Conservation (phyloP, 305 asterid species). For the Fraxinus greggii region DNA sequence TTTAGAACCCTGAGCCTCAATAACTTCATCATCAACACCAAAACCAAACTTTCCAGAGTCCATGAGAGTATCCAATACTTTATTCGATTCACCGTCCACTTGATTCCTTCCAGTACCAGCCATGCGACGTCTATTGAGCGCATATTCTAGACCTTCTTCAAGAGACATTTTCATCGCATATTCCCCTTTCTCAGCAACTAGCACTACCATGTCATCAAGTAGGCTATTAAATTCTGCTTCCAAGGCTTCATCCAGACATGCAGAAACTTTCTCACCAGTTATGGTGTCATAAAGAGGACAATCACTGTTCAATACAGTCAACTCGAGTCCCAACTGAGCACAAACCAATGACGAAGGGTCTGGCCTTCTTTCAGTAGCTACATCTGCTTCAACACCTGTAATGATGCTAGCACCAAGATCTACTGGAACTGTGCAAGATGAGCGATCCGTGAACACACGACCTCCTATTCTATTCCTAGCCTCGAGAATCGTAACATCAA, state of each 20-base stretch:
- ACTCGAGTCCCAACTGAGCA: constrained; percentile 93
- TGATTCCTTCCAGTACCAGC: constrained; percentile 33
- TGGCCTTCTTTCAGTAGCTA: constrained; percentile 92
- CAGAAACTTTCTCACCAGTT: constrained; percentile 83
- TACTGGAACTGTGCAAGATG: constrained; percentile 93
- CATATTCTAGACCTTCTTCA: constrained; percentile 88
- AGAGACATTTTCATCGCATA: constrained; percentile 85
- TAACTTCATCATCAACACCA: constrained; percentile 33
- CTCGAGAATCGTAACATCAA: constrained; percentile 82
- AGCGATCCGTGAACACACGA: constrained; percentile 86
- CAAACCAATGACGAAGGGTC: constrained; percentile 96
- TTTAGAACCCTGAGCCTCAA: constrained; percentile 32
- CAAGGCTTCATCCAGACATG: constrained; percentile 76
- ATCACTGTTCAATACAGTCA: constrained; percentile 92
- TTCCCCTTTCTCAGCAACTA: constrained; percentile 90
- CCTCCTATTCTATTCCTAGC: constrained; percentile 98
- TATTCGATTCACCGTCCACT: constrained; percentile 30
- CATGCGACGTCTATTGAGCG: constrained; percentile 59
- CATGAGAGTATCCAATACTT: constrained; percentile 30
- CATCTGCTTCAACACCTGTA: constrained; percentile 99
- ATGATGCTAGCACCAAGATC: constrained; percentile 99
- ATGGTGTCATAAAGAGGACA: constrained; percentile 93
- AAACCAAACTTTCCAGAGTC: constrained; percentile 32
- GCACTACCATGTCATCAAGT: constrained; percentile 87
- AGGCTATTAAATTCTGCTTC: constrained; percentile 93